Base-by-base conservation (phyloP, 202 grass and related monocot species). In the Digitaria exilis region DNA sequence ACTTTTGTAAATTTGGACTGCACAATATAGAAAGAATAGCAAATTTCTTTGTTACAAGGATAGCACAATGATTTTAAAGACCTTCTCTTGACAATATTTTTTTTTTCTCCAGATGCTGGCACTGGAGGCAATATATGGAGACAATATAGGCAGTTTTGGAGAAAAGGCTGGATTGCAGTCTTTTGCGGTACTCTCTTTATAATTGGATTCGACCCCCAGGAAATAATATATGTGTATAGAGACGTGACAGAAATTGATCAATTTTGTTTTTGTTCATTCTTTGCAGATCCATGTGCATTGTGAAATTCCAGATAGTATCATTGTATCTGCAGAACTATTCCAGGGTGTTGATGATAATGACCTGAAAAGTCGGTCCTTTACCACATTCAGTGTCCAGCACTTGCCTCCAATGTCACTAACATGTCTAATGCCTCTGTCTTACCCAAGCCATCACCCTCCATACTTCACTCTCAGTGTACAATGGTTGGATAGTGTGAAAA, bases 71-170 rank as follows among this genome's bases (percentile, higher is more conserved):
- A 55, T 70, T 32, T 64, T 2, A 21, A 79, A 42, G 17, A 41
- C 19, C 10, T 50, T 63, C 25, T 31, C 1, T 29, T 34, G 12
- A 60, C 29, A 30, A 22, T 18, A 24, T 55, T 7, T 67, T 81
- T 49, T 49, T 60, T 56, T 55, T 34, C 39, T 24, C 31, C 51
- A 97, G 89, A 64, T 90, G 66, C 39, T 97, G 57, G 94, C 76
- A 51, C 60, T 94, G 68, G 87, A 91, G 41, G 82, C 89, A 80
- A 97, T 94, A 52, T 94, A 92, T 32, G 91, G 84, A 76, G 86
- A 92, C 13, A 91, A 88, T 80, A 48, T 90, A 75, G 19, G 44
- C 11, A 31, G 59, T 59, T 88, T 84, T 25, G 26, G 80, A 82
- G 87, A 70, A 62, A 91, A 87, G 69, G 55, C 46, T 77, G 80